A percentile compares a stretch with the other conserved stretches of the same genome.
Conservation (phyloP, 2,329 filamentous ascomycete genomes). For the Hirsutella thompsonii region DNA sequence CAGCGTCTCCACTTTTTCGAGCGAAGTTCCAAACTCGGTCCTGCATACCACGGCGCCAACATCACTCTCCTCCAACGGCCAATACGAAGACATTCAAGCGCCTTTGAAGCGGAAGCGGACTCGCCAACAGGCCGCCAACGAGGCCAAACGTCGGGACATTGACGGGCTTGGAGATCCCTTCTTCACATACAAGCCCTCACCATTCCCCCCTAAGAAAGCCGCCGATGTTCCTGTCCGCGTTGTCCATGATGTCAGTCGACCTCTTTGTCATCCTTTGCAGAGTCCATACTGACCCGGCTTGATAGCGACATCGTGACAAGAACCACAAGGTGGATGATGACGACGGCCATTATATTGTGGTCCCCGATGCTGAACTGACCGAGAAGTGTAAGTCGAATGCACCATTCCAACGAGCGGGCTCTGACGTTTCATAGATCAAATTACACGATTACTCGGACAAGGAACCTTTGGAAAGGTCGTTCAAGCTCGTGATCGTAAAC, state of each 20-base stretch:
- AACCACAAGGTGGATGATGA: slow-evolving; percentile 77
- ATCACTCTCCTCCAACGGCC: slow-evolving; percentile 51
- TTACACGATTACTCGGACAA: slow-evolving; percentile 81
- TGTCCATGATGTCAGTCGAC: slow-evolving; percentile 52
- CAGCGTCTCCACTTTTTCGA: slow-evolving; percentile 62
- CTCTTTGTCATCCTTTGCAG: not conserved
- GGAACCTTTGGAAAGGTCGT: slow-evolving; percentile 98
- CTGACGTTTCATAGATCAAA: slow-evolving; percentile 65
- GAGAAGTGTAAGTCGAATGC: slow-evolving; percentile 68
- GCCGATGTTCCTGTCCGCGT: slow-evolving; percentile 57
- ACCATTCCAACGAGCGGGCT: not conserved
- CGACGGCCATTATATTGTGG: slow-evolving; percentile 92
- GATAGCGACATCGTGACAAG: slow-evolving; percentile 27
- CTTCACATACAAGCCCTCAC: slow-evolving; percentile 72
- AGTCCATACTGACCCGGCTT: not conserved
- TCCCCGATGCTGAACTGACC: slow-evolving; percentile 73
- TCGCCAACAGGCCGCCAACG: slow-evolving; percentile 67
- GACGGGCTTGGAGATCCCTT: slow-evolving; percentile 60
- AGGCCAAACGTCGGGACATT: slow-evolving; percentile 65
- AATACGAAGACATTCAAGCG: slow-evolving; percentile 53
- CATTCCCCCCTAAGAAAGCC: slow-evolving; percentile 81
- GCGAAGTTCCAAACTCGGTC: slow-evolving; percentile 68
- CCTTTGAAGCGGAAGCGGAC: slow-evolving; percentile 72
- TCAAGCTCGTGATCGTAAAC: slow-evolving; percentile 70
- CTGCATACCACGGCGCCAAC: slow-evolving; percentile 82